Evolutionary conservation across 805 yeast genomes (phyloP), one percentile per base, ranked within the genome.

Genomic region (Wickerhamiella lipophila): DNA sequence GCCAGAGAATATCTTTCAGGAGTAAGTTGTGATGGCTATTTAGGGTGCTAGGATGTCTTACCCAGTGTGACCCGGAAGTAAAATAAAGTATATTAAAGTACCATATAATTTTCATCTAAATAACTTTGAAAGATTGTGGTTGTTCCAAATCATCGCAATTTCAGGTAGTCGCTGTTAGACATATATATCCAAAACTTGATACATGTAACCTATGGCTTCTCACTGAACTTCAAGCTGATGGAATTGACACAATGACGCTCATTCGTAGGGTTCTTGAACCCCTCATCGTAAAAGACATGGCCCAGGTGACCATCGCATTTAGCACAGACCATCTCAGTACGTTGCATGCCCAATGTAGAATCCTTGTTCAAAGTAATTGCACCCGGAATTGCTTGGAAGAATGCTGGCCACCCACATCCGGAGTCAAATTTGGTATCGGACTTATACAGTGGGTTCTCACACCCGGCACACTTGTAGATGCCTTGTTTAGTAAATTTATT

Each of bases 371-470:
- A 70, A 18, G 64, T 71, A 35, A 92, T 72, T 5, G 95, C 72
- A 0, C 87, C 88, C 0, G 95, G 94, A 35, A 84, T 68, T 0
- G 94, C 96, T 50, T 85, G 82, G 64, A 81, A 89, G 64, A 92
- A 92, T 0, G 96, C 88, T 1, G 98, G 98, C 98, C 98, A 92
- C 2, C 98, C 98, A 64, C 98, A 92, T 48, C 86, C 86, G 11
- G 95, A 77, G 50, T 81, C 79, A 58, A 92, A 92, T 64, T 92
- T 89, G 3, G 95, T 75, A 27, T 73, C 68, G 25, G 95, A 79
- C 52, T 74, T 73, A 64, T 92, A 92, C 26, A 92, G 67, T 11
- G 96, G 95, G 40, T 74, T 68, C 46, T 71, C 72, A 65, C 98
- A 92, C 5, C 81, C 97, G 0, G 83, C 96, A 67, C 99, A 92